A percentile compares a stretch with the other conserved stretches of the same genome.
Conservation (phyloP, 176 grass and related monocot genomes). For the Dactylis glomerata region DNA sequence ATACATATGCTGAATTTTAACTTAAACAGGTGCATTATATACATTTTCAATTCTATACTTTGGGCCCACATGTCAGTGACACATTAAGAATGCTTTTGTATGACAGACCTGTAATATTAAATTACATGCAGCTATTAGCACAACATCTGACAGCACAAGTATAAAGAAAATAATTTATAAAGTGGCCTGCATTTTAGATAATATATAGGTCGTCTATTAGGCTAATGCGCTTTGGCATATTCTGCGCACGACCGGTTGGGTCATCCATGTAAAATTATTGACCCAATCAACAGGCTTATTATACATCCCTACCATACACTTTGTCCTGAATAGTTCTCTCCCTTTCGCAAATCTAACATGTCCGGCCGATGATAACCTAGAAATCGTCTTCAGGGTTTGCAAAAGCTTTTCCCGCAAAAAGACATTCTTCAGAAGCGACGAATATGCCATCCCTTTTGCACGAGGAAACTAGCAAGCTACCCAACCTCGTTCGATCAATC, state of each 20-base stretch:
- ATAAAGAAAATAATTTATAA: background rate
- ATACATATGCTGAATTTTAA: background rate
- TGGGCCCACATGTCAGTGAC: background rate
- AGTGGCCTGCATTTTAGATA: background rate
- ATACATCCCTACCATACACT: background rate
- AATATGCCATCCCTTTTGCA: conserved; percentile 28
- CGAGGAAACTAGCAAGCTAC: background rate
- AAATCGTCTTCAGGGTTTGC: background rate
- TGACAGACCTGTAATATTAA: background rate
- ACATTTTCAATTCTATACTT: background rate
- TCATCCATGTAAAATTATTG: background rate
- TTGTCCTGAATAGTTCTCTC: background rate
- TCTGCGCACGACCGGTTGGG: background rate
- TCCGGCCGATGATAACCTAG: conserved; percentile 37
- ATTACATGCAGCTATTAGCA: no score
- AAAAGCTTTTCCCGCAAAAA: background rate
- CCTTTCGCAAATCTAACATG: conserved; percentile 33
- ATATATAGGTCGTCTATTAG: background rate
- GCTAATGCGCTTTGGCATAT: background rate
- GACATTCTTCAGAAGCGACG: background rate
- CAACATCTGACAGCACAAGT: background rate
- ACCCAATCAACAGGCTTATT: background rate
- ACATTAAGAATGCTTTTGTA: background rate
- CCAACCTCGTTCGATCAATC: background rate
- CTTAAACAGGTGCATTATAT: no score